Base-by-base conservation (phyloP, 805 yeast species). In the Candida incommunis region DNA sequence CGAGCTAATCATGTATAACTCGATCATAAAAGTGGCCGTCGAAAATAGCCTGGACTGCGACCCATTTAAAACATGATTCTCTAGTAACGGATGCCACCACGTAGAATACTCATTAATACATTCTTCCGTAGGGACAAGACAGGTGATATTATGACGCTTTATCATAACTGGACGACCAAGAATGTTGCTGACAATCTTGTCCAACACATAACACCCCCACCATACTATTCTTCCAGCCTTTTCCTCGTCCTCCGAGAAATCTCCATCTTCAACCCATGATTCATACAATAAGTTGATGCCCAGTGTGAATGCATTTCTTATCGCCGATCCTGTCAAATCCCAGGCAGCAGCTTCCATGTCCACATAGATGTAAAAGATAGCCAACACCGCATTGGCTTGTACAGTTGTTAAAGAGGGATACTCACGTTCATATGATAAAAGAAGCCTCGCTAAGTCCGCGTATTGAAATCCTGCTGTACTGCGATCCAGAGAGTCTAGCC, bases 121-220 rank as follows among this genome's bases (percentile, higher is more conserved):
- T n/a, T 42, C 50, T 15, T 43, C 46, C n/a, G 24, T 25, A 3
- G 50, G 51, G 21, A 43, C 42, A 3, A 41, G 22, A 21, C 35
- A 21, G 9, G 48, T 48, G 18, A 50, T 48, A n/a, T 46, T 44
- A 22, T 46, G 43, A n/a, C 46, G 42, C 35, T 47, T 50, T n/a
- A 48, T 43, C n/a, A 42, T 43, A 9, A 45, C 44, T 9, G 52
- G 50, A 16, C 52, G 43, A 3, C 52, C 52, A 3, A 48, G 40
- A 21, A 48, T 49, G 42, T 42, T 48, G 34, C 46, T 34, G 21
- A 50, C 27, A 13, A 46, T 21, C 29, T 46, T 46, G 16, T 47
- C 50, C 9, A 48, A 24, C 2, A 46, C 40, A 41, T 46, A 50
- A 27, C 49, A 46, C 5, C 48, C 48, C 51, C 51, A 48, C 51